A percentile compares a stretch with the other conserved stretches of the same genome.
Conservation (phyloP, 768 basidiomycete genomes). For the Tephrocybe sp. region DNA sequence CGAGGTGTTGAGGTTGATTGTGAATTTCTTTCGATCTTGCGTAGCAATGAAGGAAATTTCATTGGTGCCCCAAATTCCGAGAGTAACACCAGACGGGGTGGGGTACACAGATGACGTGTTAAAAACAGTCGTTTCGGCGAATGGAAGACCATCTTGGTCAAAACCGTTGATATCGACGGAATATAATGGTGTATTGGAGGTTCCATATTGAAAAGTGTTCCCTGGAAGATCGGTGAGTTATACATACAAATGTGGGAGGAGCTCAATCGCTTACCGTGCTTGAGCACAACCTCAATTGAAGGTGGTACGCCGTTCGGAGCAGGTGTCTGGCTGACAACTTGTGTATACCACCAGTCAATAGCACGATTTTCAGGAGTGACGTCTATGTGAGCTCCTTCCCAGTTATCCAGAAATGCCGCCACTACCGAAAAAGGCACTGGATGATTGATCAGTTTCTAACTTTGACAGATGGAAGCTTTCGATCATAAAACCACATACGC, state of each 20-base stretch:
- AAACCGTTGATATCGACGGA: conserved; percentile 15
- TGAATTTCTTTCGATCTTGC: background rate
- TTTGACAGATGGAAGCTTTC: background rate
- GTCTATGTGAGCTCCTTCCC: conserved; percentile 18
- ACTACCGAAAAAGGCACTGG: conserved; percentile 20
- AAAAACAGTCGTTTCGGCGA: conserved; percentile 10
- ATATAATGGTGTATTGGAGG: conserved; percentile 12
- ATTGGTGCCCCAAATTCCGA: conserved; percentile 13
- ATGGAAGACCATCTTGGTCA: conserved; percentile 12
- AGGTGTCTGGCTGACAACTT: conserved; percentile 12
- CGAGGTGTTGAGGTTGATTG: conserved; percentile 9
- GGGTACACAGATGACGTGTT: conserved; percentile 8
- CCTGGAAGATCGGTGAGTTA: conserved; percentile 6
- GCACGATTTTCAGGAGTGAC: conserved; percentile 11
- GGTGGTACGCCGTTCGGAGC: conserved; percentile 15
- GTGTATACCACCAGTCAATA: conserved; percentile 18
- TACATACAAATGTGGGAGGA: background rate
- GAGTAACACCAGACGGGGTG: conserved; percentile 2
- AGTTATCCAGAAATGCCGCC: conserved; percentile 10
- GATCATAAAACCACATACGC: background rate
- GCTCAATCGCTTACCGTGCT: conserved; percentile 8
- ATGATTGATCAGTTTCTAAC: background rate
- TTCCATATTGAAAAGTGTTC: conserved; percentile 15
- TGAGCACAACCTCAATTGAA: conserved; percentile 16
- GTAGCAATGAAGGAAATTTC: conserved; percentile 6